phyloP scores from a whole-genome alignment of 306 rosid species.

The Vicia faba region DNA sequence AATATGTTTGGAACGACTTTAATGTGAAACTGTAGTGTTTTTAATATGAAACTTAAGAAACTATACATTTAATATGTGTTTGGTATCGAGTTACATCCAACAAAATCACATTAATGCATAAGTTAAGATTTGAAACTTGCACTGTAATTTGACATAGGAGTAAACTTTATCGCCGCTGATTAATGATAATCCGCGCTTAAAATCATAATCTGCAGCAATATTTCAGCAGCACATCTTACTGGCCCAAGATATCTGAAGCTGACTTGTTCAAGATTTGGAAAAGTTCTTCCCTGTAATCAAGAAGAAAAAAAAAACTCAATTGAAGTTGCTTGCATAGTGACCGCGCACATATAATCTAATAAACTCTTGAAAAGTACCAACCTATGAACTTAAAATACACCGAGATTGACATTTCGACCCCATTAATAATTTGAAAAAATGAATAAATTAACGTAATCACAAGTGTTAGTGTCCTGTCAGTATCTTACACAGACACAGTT shows the following conservation, averaged over 20 bases:
- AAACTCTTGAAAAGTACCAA: constrained; percentile 5
- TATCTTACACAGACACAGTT: no score
- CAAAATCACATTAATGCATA: no score
- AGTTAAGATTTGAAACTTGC: not conserved
- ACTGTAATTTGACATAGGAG: constrained; percentile 18
- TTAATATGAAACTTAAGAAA: no score
- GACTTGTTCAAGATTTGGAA: constrained; percentile 62
- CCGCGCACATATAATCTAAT: constrained; percentile 9
- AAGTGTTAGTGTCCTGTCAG: no score
- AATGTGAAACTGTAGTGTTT: no score
- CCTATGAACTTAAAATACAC: not conserved
- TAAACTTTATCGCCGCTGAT: not conserved
- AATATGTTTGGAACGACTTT: no score
- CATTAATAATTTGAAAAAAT: no score
- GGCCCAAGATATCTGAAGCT: constrained; percentile 62
- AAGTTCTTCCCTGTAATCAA: constrained; percentile 72
- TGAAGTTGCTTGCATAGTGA: constrained; percentile 21
- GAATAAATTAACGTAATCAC: no score
- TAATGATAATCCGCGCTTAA: constrained; percentile 15
- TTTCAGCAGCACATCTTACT: constrained; percentile 46
- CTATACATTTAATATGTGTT: no score
- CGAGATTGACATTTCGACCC: no score
- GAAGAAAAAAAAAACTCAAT: constrained; percentile 29
- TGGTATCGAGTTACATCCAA: no score
- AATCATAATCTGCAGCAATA: constrained; percentile 19